Evolutionary conservation across 768 basidiomycete genomes (phyloP).

Genomic region (Suillus occidentalis): DNA sequence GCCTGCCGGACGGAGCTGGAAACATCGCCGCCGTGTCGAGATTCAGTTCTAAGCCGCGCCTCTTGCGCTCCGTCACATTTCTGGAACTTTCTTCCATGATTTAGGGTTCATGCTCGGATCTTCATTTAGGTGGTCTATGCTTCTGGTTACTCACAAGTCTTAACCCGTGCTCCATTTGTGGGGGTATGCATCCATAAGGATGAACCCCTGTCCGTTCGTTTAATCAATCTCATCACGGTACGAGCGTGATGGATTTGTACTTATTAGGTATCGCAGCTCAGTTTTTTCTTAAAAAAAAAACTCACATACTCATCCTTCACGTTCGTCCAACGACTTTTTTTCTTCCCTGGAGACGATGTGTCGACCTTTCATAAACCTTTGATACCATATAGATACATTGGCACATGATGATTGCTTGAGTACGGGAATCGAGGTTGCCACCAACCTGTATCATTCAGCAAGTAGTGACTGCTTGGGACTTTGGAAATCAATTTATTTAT

Average conservation of each 20-base stretch:
- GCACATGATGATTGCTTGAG: background rate
- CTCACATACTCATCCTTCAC: background rate
- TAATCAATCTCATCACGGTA: slow-evolving; percentile 19
- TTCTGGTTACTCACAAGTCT: background rate
- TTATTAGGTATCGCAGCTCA: slow-evolving; percentile 23
- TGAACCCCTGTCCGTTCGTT: slow-evolving; percentile 32
- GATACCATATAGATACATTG: slow-evolving; percentile 5
- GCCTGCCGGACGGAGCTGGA: slow-evolving; percentile 11
- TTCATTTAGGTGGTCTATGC: background rate
- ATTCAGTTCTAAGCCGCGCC: slow-evolving; percentile 13
- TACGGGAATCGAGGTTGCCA: background rate
- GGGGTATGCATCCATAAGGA: slow-evolving; percentile 26
- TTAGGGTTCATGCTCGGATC: background rate
- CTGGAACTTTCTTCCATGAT: slow-evolving; percentile 7
- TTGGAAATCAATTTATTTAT: background rate
- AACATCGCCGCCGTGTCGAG: slow-evolving; percentile 13
- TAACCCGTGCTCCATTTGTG: background rate
- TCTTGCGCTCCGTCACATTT: background rate
- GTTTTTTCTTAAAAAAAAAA: background rate
- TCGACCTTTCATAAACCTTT: slow-evolving; percentile 4
- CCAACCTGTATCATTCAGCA: background rate
- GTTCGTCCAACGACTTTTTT: slow-evolving; percentile 9
- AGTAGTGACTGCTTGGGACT: background rate
- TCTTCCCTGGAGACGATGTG: background rate
- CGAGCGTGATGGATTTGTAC: slow-evolving; percentile 23